These are phyloP conservation scores for Daldinia bambusicola DNA, from an alignment of 495 filamentous ascomycete species.

Conservation along the genomic window DNA sequence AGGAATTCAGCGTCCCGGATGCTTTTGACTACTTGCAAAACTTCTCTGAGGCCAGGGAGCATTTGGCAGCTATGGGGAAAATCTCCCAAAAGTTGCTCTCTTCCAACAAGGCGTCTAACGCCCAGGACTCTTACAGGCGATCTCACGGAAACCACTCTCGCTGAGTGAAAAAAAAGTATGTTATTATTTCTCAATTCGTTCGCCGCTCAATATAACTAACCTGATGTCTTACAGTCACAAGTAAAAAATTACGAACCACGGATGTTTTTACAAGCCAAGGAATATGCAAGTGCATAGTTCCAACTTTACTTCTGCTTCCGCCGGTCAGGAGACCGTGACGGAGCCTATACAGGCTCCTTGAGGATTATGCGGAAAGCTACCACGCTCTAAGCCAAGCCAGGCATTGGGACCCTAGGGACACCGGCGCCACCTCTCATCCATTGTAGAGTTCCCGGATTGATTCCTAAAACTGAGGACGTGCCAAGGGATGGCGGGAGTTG, in stretches of 20 bases:
- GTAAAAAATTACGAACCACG: slow-evolving; percentile 22
- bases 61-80: slow-evolving; percentile 58
- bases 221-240: slow-evolving; percentile 13
- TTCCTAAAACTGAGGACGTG: slow-evolving; percentile 33
- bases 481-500: slow-evolving; percentile 28
- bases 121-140: slow-evolving; percentile 45
- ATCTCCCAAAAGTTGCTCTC: slow-evolving; percentile 47
- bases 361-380: slow-evolving; percentile 37
- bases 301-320: slow-evolving; percentile 36
- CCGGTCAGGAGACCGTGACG: slow-evolving; percentile 40
- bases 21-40: slow-evolving; percentile 56
- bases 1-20: slow-evolving; percentile 57
- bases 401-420: slow-evolving; percentile 35
- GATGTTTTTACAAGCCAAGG: slow-evolving; percentile 31
- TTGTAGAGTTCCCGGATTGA: slow-evolving; percentile 39
- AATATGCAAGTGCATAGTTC: slow-evolving; percentile 47
- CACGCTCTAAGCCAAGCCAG: slow-evolving; percentile 42
- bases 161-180: slow-evolving; percentile 44
- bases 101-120: slow-evolving; percentile 44
- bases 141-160: slow-evolving; percentile 48
- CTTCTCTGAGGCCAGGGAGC: slow-evolving; percentile 57
- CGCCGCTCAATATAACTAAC: slow-evolving; percentile 21
- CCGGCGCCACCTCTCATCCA: slow-evolving; percentile 41
- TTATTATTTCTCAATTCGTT: neutral
- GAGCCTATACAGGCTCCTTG: slow-evolving; percentile 38